Conservation (phyloP, 2,329 filamentous ascomycete genomes). For the Nemania sp. region DNA sequence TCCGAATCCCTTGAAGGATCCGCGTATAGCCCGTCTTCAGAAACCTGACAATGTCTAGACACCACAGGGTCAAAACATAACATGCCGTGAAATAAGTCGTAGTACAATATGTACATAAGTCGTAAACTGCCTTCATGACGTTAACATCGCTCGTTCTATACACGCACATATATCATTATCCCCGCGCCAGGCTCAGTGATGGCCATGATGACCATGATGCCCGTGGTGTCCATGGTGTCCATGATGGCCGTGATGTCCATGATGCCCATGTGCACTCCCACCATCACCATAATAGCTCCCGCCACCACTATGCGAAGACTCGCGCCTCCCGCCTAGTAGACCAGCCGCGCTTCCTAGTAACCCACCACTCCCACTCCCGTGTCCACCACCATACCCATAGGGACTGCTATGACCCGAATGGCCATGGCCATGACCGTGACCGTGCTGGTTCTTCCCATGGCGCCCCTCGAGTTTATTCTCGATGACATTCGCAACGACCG, state of each 20-base stretch:
- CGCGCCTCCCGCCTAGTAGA: constrained; percentile 24
- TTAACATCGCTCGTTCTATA: too few relatives aligned
- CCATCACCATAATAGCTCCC: constrained; percentile 23
- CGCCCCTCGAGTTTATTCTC: constrained; percentile 48
- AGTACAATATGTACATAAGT: too few relatives aligned
- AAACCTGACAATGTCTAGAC: too few relatives aligned
- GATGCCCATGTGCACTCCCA: constrained; percentile 16
- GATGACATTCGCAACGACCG: constrained; percentile 57
- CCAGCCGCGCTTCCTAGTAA: constrained; percentile 30
- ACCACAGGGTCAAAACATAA: too few relatives aligned
- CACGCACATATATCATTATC: not conserved
- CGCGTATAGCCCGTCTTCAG: too few relatives aligned
- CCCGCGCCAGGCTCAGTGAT: constrained; percentile 8
- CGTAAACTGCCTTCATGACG: too few relatives aligned
- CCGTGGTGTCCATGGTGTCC: constrained; percentile 25
- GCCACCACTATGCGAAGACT: constrained; percentile 14
- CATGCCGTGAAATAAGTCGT: too few relatives aligned
- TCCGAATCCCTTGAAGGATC: too few relatives aligned
- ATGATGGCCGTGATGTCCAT: constrained; percentile 25
- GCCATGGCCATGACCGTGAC: constrained; percentile 29
- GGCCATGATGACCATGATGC: constrained; percentile 25
- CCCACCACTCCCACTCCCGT: constrained; percentile 22
- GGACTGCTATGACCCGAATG: constrained; percentile 28
- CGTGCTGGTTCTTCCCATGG: constrained; percentile 38
- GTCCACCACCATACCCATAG: not conserved